Evolutionary conservation across 306 rosid species (phyloP).

Genomic region (Cicer bijugum): DNA sequence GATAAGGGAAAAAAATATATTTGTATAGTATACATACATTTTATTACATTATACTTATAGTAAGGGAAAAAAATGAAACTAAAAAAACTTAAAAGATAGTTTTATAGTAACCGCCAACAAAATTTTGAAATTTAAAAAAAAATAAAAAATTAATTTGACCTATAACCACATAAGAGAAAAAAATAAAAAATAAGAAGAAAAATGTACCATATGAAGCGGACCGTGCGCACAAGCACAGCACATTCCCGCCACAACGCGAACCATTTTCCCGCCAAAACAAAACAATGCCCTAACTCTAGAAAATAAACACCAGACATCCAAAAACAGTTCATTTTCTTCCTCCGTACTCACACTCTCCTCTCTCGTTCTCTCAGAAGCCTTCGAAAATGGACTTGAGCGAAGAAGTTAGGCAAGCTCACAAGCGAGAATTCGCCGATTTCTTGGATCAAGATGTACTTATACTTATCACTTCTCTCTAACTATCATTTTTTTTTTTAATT

Average conservation of each 20-base stretch:
- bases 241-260: conserved; percentile 57
- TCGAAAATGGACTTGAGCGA: conserved; percentile 80
- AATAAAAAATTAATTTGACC: too few relatives aligned
- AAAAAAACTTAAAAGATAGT: too few relatives aligned
- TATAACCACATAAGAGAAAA: not conserved
- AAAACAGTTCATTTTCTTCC: not conserved
- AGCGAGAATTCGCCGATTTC: conserved; percentile 85
- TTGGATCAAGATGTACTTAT: conserved; percentile 77
- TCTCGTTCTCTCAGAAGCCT: conserved; percentile 9
- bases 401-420: conserved; percentile 88
- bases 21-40: too few relatives aligned
- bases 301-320: not conserved
- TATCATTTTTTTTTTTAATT: not conserved
- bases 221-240: not conserved
- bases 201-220: not conserved
- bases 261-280: conserved; percentile 76
- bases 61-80: too few relatives aligned
- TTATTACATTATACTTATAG: too few relatives aligned
- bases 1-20: too few relatives aligned
- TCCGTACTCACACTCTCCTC: conserved; percentile 11
- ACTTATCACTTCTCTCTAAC: not conserved
- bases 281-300: conserved; percentile 32
- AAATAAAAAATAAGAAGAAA: not conserved
- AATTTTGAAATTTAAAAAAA: too few relatives aligned
- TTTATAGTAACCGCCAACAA: too few relatives aligned